phyloP scores from a whole-genome alignment of 2,329 filamentous ascomycete genomes.

The Parastagonospora nodorum region DNA sequence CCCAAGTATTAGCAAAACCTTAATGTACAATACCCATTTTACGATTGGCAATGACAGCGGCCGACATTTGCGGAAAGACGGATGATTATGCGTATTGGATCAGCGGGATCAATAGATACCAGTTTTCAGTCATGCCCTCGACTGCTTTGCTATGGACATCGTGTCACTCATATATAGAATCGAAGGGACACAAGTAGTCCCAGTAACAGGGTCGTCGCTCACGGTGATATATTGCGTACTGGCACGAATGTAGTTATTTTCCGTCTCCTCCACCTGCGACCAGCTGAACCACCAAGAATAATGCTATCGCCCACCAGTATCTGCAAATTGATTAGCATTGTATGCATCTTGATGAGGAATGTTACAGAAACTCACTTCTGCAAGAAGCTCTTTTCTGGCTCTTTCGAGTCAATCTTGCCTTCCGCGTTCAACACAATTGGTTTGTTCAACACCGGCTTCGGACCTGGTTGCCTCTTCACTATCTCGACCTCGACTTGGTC shows the following conservation, averaged over 20 bases:
- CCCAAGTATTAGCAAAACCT: slow-evolving; percentile 9
- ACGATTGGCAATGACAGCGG: slow-evolving; percentile 8
- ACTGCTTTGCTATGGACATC: neutral
- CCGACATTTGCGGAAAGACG: neutral
- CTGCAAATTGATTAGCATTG: slow-evolving; percentile 36
- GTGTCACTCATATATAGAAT: neutral
- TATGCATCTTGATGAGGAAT: neutral
- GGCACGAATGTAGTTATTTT: slow-evolving; percentile 1
- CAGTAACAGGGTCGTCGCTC: too few relatives aligned
- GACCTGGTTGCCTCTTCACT: slow-evolving; percentile 45
- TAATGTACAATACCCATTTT: slow-evolving; percentile 33
- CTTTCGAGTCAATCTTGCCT: slow-evolving; percentile 55
- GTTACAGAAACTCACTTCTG: slow-evolving; percentile 53
- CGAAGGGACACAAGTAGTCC: too few relatives aligned
- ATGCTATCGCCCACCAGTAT: slow-evolving; percentile 57
- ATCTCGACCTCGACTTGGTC: slow-evolving; percentile 51
- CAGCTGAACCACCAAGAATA: slow-evolving; percentile 55
- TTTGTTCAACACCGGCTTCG: slow-evolving; percentile 55
- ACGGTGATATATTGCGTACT: too few relatives aligned
- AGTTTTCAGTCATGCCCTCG: neutral
- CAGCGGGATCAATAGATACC: neutral
- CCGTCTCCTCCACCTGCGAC: slow-evolving; percentile 48
- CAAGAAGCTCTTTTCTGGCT: slow-evolving; percentile 56
- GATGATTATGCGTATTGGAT: neutral
- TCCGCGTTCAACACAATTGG: slow-evolving; percentile 61